Evolutionary conservation across 768 basidiomycete species (phyloP).

Genomic region (Termitomyces sp.): DNA sequence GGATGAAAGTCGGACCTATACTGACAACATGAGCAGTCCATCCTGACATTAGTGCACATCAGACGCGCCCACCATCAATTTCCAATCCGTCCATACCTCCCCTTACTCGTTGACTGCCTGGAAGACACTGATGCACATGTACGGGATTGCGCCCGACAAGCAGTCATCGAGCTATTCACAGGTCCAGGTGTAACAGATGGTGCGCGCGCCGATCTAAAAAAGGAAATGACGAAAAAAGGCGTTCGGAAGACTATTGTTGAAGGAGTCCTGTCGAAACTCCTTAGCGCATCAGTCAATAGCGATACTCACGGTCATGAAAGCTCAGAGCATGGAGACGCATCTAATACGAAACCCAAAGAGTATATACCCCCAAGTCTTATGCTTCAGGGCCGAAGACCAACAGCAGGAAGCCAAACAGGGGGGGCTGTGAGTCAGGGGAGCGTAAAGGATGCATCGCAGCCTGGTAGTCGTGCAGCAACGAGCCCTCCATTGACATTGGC

Average conservation of each 20-base stretch:
- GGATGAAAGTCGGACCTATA: background rate
- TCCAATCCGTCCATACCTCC: conserved; percentile 77
- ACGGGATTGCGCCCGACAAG: conserved; percentile 76
- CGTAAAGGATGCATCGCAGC: conserved; percentile 45
- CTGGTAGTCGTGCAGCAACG: conserved; percentile 57
- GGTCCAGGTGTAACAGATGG: conserved; percentile 77
- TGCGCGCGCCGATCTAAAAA: conserved; percentile 91
- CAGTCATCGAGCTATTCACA: conserved; percentile 81
- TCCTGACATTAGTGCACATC: conserved; percentile 67
- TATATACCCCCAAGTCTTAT: conserved; percentile 76
- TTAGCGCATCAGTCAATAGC: conserved; percentile 39
- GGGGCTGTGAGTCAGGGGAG: conserved; percentile 43
- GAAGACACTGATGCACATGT: conserved; percentile 91
- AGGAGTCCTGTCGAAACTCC: conserved; percentile 62
- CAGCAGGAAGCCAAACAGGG: conserved; percentile 28
- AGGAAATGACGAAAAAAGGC: conserved; percentile 78
- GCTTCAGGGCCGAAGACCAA: conserved; percentile 49
- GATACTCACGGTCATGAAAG: conserved; percentile 48
- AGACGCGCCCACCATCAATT: conserved; percentile 67
- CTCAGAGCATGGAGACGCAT: conserved; percentile 53
- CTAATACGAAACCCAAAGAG: conserved; percentile 38
- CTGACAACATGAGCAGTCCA: conserved; percentile 32
- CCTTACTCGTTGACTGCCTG: conserved; percentile 74
- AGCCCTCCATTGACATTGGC: conserved; percentile 26
- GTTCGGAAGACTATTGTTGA: conserved; percentile 89